Conservation (phyloP, 495 filamentous ascomycete species). For the Hypoxylon crocopeplum region DNA sequence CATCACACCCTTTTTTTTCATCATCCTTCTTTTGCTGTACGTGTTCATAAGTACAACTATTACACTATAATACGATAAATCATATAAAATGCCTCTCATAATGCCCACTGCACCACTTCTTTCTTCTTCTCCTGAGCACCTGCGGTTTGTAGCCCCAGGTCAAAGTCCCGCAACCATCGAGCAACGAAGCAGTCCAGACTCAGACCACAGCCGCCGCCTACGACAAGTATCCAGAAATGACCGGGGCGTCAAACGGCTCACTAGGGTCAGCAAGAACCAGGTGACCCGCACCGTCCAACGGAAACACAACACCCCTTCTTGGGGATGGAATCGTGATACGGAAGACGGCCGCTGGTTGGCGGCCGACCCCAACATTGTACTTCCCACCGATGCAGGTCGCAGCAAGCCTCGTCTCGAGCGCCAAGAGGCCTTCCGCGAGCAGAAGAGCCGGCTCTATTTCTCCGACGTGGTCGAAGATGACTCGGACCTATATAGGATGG, state of each 20-base stretch:
- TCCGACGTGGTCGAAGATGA: constrained; percentile 35
- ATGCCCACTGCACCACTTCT: too few species aligned
- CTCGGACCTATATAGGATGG: constrained; percentile 46
- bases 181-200: too few species aligned
- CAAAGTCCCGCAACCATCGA: too few species aligned
- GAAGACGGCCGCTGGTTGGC: constrained; percentile 41
- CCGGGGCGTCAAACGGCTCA: neutral
- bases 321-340: constrained; percentile 21
- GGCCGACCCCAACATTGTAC: constrained; percentile 32
- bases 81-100: too few species aligned
- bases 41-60: constrained; percentile 12
- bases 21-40: constrained; percentile 22
- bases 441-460: constrained; percentile 22
- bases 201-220: too few species aligned
- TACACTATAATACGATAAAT: constrained; percentile 12
- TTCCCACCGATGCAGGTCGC: constrained; percentile 39
- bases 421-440: constrained; percentile 52
- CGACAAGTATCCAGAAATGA: neutral
- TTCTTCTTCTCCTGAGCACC: too few species aligned
- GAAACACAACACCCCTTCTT: neutral
- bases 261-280: constrained; percentile 6
- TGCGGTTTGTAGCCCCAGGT: too few species aligned
- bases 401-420: constrained; percentile 47
- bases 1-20: constrained; percentile 21
- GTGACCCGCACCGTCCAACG: constrained; percentile 1